These are phyloP conservation scores for Phaeoacremonium minimum DNA, from an alignment of 2,329 filamentous ascomycete genomes.

Conservation along the genomic window DNA sequence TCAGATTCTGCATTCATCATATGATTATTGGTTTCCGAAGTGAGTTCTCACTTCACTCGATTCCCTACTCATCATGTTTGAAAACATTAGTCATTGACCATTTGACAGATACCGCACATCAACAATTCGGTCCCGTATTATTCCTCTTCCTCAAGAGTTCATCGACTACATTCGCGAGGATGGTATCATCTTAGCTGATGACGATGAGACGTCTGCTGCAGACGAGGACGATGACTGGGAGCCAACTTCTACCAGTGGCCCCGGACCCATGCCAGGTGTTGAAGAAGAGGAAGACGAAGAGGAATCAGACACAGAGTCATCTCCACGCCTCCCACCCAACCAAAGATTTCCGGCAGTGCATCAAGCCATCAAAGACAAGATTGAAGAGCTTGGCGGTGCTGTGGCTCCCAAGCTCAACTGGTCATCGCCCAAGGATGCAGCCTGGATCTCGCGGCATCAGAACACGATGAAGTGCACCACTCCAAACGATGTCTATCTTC, in stretches of 20 bases:
- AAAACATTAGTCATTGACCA: slow-evolving; percentile 12
- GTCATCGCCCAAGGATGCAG: slow-evolving; percentile 94
- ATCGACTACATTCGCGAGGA: slow-evolving; percentile 86
- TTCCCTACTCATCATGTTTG: neutral
- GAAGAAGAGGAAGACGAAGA: slow-evolving; percentile 38
- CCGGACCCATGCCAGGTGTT: slow-evolving; percentile 19
- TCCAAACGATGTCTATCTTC: slow-evolving; percentile 87
- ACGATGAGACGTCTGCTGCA: slow-evolving; percentile 39
- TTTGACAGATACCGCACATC: slow-evolving; percentile 69
- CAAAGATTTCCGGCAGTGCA: slow-evolving; percentile 69
- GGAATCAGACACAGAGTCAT: slow-evolving; percentile 49
- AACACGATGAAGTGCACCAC: slow-evolving; percentile 90
- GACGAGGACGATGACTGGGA: slow-evolving; percentile 57
- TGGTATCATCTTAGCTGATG: slow-evolving; percentile 81
- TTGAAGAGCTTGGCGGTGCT: slow-evolving; percentile 75
- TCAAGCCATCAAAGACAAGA: slow-evolving; percentile 68
- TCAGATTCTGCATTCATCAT: slow-evolving; percentile 92
- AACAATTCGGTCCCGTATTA: slow-evolving; percentile 81
- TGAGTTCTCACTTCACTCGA: slow-evolving; percentile 28
- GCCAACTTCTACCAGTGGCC: slow-evolving; percentile 25
- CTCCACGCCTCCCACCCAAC: slow-evolving; percentile 43
- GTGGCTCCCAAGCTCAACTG: slow-evolving; percentile 95
- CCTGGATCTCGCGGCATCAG: slow-evolving; percentile 77
- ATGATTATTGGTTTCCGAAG: slow-evolving; percentile 84
- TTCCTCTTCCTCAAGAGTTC: slow-evolving; percentile 72